These are phyloP conservation scores for Calonectria montana DNA, from an alignment of 2,329 filamentous ascomycete genomes.

Conservation along the genomic window DNA sequence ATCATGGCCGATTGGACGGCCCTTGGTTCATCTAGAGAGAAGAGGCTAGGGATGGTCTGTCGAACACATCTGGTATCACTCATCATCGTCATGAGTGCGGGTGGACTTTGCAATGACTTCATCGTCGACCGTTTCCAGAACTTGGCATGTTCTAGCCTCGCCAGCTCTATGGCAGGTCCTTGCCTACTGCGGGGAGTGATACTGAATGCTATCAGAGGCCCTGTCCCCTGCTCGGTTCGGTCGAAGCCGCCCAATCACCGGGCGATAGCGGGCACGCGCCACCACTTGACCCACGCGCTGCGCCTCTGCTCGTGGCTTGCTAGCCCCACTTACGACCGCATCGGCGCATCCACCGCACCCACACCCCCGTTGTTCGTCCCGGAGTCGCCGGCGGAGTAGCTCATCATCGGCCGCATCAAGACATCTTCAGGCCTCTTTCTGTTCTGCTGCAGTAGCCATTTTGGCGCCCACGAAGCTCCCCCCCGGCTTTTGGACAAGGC, in stretches of 20 bases:
- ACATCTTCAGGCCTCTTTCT: slow-evolving; percentile 37
- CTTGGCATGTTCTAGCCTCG: slow-evolving; percentile 33
- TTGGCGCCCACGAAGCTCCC: not conserved
- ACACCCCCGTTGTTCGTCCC: slow-evolving; percentile 34
- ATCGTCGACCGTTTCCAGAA: slow-evolving; percentile 19
- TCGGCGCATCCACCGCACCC: slow-evolving; percentile 22
- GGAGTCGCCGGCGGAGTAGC: slow-evolving; percentile 44
- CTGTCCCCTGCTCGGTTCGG: slow-evolving; percentile 25
- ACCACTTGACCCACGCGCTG: slow-evolving; percentile 41
- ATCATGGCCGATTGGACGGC: not conserved
- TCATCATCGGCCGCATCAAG: slow-evolving; percentile 33
- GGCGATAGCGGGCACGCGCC: slow-evolving; percentile 32
- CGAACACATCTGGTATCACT: slow-evolving; percentile 13
- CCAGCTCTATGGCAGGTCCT: slow-evolving; percentile 9
- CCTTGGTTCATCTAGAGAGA: not conserved
- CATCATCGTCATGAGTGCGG: slow-evolving; percentile 15
- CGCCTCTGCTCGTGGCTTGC: slow-evolving; percentile 47
- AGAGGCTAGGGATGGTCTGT: not conserved
- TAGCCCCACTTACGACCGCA: slow-evolving; percentile 19
- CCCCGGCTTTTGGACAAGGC: slow-evolving; percentile 7
- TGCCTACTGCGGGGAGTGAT: slow-evolving; percentile 29
- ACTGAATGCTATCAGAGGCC: slow-evolving; percentile 3
- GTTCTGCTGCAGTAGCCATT: slow-evolving; percentile 37
- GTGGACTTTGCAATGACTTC: slow-evolving; percentile 29
- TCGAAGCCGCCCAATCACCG: slow-evolving; percentile 32